Conservation (phyloP, 441 rosid genomes). For the Metrosideros polymorpha region DNA sequence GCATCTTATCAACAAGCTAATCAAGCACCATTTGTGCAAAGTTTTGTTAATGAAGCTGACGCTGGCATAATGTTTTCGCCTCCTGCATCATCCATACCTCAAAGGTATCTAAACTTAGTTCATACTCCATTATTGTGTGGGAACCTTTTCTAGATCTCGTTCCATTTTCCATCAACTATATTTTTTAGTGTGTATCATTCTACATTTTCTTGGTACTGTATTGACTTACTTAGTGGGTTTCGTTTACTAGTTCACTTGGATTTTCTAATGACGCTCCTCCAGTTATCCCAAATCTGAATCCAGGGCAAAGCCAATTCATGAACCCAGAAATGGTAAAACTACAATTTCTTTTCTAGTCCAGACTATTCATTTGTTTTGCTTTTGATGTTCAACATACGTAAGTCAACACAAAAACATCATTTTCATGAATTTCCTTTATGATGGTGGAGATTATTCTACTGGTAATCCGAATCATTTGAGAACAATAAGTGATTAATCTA, state of each 20-base stretch:
- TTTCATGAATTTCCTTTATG: neutral
- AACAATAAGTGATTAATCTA: neutral
- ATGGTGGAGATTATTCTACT: neutral
- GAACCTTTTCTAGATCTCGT: neutral
- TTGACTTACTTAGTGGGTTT: neutral
- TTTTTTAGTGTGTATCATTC: neutral
- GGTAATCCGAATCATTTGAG: neutral
- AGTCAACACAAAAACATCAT: neutral
- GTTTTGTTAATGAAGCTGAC: neutral
- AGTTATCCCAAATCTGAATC: neutral
- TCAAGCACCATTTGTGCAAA: neutral
- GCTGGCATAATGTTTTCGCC: neutral
- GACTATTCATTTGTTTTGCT: neutral
- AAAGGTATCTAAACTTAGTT: neutral
- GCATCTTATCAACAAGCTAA: neutral
- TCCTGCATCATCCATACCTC: neutral
- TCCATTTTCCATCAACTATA: neutral
- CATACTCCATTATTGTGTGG: neutral
- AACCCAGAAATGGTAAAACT: neutral
- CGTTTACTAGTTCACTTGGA: neutral
- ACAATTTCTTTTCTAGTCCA: neutral
- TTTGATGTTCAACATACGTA: neutral
- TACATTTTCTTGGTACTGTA: neutral
- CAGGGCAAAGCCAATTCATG: neutral
- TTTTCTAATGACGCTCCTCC: neutral